Base-by-base conservation (phyloP, 768 basidiomycete genomes). In the Pilatotrama ljubarskyi region DNA sequence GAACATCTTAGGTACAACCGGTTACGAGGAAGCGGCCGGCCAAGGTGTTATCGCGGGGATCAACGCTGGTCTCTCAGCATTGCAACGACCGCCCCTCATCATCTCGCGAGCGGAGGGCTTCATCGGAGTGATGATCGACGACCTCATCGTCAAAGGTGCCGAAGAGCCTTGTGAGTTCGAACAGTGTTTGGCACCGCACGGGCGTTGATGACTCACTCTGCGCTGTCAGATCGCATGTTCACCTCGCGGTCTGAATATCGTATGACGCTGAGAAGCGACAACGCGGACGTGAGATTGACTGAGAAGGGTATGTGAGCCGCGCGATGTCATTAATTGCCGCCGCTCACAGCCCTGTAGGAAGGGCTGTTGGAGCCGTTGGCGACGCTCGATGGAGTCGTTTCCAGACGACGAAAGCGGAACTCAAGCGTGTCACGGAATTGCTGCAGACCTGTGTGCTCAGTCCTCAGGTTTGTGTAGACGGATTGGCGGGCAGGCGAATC, bases 21-120 rank as follows among this genome's bases (percentile, higher is more conserved):
- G 94, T 5, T 96, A 96, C 69, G 94, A 96, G 70, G 94, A 96
- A 75, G 94, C 94, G 1, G 94, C 91, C 2, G 92, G 91, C 3
- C 94, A 95, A 70, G 94, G 94, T 9, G 76, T 84, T n/a, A 74
- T 96, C 0, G 94, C 93, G 1, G 93, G 94, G 2, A 86, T 91
- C 51, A 95, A 96, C 56, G 94, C 94, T 0, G 94, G 91, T 0
- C 78, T 93, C 2, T 75, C 84, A 0, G 86, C 91, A 8, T 76
- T 78, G 3, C 69, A 75, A 14, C 78, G 75, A 40, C 76, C 83
- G 1, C 83, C 88, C 0, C 70, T 96, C 17, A 67, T 85, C 2
- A 70, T 95, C 35, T 84, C 86, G 11, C 84, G 94, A n/a, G 91
- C 92, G 5, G 91, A 96, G 66, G 90, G 89, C 6, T 95, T 86